Conservation (phyloP, 129 eudicot genomes). For the Centrapalus pauciflorus region DNA sequence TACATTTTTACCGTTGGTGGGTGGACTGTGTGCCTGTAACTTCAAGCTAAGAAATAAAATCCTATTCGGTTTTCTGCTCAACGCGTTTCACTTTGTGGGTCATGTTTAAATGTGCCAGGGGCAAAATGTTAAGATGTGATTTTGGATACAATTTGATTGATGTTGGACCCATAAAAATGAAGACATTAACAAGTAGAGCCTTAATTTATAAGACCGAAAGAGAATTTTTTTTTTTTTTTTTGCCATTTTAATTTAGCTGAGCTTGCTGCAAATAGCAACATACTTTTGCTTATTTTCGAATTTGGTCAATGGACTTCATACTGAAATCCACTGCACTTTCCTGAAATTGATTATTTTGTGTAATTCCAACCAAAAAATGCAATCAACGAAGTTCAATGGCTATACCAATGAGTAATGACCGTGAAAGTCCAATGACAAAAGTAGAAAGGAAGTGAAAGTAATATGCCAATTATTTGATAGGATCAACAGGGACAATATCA, state of each 20-base stretch:
- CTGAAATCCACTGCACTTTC: not conserved
- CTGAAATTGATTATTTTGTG: too few species aligned
- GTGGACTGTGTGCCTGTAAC: not conserved
- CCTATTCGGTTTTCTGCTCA: not conserved
- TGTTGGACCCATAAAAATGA: not conserved
- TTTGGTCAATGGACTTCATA: too few species aligned
- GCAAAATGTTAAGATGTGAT: not conserved
- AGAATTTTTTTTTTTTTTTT: too few species aligned
- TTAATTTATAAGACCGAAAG: not conserved
- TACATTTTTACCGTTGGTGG: not conserved
- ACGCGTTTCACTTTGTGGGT: not conserved
- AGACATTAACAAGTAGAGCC: not conserved
- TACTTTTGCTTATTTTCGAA: too few species aligned
- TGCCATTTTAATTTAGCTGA: not conserved
- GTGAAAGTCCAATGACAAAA: not conserved
- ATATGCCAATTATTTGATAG: not conserved
- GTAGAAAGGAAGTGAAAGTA: too few species aligned
- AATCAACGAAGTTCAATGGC: too few species aligned
- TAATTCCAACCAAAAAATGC: too few species aligned
- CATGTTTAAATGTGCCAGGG: not conserved
- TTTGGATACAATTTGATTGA: not conserved
- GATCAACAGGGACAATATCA: not conserved
- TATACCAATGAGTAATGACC: too few species aligned
- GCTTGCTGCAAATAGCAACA: not conserved
- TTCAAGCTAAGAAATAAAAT: not conserved